Evolutionary conservation across 768 basidiomycete species (phyloP).

Genomic region (Coprinopsis sp.): DNA sequence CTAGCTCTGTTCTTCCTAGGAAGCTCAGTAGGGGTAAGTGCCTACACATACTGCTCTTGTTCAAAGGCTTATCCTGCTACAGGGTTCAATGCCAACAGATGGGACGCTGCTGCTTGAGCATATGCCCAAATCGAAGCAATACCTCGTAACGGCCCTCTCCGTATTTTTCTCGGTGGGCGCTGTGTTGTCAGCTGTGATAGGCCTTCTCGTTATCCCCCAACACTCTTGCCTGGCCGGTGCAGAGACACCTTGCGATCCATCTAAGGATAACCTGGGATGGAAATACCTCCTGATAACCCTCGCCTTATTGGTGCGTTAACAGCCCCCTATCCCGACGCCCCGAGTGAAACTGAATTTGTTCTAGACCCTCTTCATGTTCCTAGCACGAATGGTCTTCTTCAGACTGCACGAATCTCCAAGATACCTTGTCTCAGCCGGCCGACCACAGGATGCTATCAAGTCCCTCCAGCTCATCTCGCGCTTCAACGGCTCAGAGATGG

Average conservation of each 20-base stretch:
- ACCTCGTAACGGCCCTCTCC: constrained; percentile 86
- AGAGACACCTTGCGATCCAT: constrained; percentile 56
- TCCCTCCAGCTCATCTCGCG: constrained; percentile 79
- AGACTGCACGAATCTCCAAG: constrained; percentile 91
- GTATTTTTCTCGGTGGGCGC: constrained; percentile 96
- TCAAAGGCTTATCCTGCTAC: not conserved
- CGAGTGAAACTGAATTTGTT: no score
- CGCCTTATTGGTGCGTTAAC: constrained; percentile 70
- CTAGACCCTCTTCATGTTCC: constrained; percentile 85
- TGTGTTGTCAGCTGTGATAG: constrained; percentile 78
- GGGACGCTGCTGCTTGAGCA: constrained; percentile 91
- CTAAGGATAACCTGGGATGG: constrained; percentile 80
- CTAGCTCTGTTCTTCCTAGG: constrained; percentile 81
- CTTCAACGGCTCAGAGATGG: constrained; percentile 75
- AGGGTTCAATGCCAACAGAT: constrained; percentile 97
- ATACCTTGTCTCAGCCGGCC: constrained; percentile 85
- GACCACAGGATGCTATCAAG: constrained; percentile 78
- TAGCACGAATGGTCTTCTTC: constrained; percentile 85
- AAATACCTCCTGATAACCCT: constrained; percentile 74
- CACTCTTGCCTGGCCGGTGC: constrained; percentile 47
- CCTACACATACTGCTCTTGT: not conserved
- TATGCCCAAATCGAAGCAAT: constrained; percentile 87
- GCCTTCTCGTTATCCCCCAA: constrained; percentile 71
- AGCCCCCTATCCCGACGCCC: not conserved
- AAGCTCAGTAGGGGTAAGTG: constrained; percentile 84